Evolutionary conservation across 176 grass and related monocot species (phyloP), one percentile per base, ranked within the genome.

Genomic region (Raddia distichophylla): DNA sequence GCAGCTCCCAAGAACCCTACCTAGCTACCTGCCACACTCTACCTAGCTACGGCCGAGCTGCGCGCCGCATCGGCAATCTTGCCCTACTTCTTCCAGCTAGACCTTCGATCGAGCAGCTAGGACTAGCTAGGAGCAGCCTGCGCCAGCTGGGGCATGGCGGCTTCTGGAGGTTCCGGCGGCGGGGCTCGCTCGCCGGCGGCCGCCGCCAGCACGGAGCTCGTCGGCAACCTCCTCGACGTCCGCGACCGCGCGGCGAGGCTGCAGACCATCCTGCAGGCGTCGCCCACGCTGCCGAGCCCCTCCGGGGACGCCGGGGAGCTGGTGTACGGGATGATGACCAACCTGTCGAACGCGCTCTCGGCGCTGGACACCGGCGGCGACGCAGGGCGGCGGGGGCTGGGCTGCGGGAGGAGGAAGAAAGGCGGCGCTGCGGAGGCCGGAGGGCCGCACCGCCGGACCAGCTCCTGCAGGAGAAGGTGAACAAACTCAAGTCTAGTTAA

Each of bases 381-480:
- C 17, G 60, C n/a, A 20, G 63, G 51, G 1, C 50, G 18, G 6
- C 58, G 69, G 14, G 10, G 44, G 5, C 27, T 27, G 27, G 27
- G 27, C 27, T 69, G 57, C 7, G 27, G 55, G 18, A 70, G 64
- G 49, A 74, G 79, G 37, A 91, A 17, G 79, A 66, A 46, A 42
- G 68, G 60, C 14, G 46, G 45, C 0, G 56, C 61, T 4, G 60
- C 27, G 46, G 52, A 43, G 2, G 60, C 34, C 0, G 14, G 67
- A 13, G 70, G 54, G 40, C 80, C 71, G 80, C 85, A 73, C 69
- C 73, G 77, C 60, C 76, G 85, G 69, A 82, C 22, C 44, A 53
- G 27, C 60, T 74, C 44, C 67, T 13, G 44, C 7, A 56, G 82
- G 74, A 86, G 85, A 79, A 95, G 93, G 93, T 95, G 86, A 80